Conservation (phyloP, 2,329 filamentous ascomycete genomes). For the Aspergillus texensis region DNA sequence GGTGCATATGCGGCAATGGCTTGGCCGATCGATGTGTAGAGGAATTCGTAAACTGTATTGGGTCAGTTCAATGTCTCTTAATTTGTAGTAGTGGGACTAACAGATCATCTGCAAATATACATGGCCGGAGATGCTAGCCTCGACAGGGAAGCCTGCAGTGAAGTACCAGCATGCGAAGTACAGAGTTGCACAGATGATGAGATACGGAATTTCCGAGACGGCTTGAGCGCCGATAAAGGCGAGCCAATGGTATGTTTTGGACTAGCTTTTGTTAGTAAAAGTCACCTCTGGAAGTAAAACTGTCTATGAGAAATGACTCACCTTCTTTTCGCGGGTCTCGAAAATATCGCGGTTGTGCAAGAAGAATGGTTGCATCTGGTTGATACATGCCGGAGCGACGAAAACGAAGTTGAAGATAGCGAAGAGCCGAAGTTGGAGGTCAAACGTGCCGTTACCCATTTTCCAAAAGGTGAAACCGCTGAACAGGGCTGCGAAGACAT, state of each 20-base stretch:
- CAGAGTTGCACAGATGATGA: conserved; percentile 48
- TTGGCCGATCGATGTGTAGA: conserved; percentile 49
- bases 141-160: conserved; percentile 51
- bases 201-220: conserved; percentile 51
- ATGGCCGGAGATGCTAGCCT: conserved; percentile 37
- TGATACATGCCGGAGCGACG: conserved; percentile 60
- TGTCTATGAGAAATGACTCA: background rate
- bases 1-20: conserved; percentile 63
- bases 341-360: conserved; percentile 60
- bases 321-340: conserved; percentile 61
- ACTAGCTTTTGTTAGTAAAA: conserved; percentile 27
- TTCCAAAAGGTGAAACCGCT: conserved; percentile 66
- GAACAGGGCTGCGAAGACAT: conserved; percentile 59
- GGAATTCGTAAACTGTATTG: conserved; percentile 42
- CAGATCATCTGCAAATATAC: conserved; percentile 46
- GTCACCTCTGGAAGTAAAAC: accelerated
- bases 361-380: conserved; percentile 63
- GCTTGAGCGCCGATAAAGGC: conserved; percentile 59
- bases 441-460: conserved; percentile 54
- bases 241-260: conserved; percentile 63
- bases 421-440: conserved; percentile 60
- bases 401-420: conserved; percentile 67
- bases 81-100: conserved; percentile 17
- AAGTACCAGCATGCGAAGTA: conserved; percentile 62
- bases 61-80: background rate